Base-by-base conservation (phyloP, 371 early-diverging fungal genomes). In the Coemansia sp. region DNA sequence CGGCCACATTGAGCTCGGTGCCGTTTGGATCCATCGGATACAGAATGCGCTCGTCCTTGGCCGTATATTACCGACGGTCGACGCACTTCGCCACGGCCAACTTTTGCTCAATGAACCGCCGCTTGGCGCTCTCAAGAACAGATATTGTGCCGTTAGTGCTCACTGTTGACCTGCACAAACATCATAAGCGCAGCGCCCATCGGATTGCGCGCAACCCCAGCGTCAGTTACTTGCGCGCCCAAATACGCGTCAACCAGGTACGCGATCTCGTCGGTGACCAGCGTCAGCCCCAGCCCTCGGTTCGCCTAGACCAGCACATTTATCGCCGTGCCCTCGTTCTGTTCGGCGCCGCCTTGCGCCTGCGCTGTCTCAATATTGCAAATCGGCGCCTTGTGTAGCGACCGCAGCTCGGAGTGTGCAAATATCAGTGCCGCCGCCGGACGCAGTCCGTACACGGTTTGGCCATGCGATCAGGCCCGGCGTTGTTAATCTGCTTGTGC, bases 161-260 rank as follows among this genome's bases (percentile, higher is more conserved):
- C 98, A 38, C 95, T 95, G 80, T 98, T 97, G 76, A 98, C 97
- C 77, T 97, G 98, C 49, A 96, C 97, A 89, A 98, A 98, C 98
- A 98, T 98, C 85, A 98, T 93, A 47, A 98, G 83, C 81, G 96
- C 97, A 4, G 93, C 94, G 72, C 97, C 97, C n/a, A 97, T 96
- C 8, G 97, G 97, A 65, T 94, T 90, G 55, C 96, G 87, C 9
- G 75, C 79, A 9, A 90, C 78, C 43, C 78, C 72, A 26, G 59
- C 66, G 33, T 33, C 51, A 7, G 30, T 31, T 14, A 63, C 48
- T 0, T 64, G 65, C 41, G 76, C 69, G 38, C 89, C 89, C 42
- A 90, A 80, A 77, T 93, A 96, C 30, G 92, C 91, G 2, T 86
- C 83, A 14, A 93, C 91, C 63, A 98, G 82, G 69, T 98, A 97